Percentiles rank a stretch among this genome's conserved stretches.
Conservation (phyloP, 371 early-diverging fungal genomes). For the Mortierella polycephala region DNA sequence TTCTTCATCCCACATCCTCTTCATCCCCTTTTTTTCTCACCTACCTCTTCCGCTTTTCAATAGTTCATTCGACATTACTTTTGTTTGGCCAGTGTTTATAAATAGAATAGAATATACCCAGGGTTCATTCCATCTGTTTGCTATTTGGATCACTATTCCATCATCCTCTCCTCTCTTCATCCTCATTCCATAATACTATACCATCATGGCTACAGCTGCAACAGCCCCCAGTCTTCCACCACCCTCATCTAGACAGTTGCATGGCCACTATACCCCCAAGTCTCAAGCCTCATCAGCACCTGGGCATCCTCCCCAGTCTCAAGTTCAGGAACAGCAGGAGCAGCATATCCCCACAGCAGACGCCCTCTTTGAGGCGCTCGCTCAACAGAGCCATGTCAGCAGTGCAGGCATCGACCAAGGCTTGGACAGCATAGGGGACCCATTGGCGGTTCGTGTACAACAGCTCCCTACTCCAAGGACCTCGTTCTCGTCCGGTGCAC, state of each 20-base stretch:
- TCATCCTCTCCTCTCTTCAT: not conserved
- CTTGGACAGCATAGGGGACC: constrained; percentile 18
- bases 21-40: not conserved
- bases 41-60: not conserved
- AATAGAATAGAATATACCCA: too few relatives aligned
- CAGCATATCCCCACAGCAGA: constrained; percentile 32
- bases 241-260: constrained; percentile 4
- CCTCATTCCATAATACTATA: not conserved
- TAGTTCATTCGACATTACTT: too few relatives aligned
- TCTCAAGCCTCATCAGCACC: not conserved
- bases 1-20: not conserved
- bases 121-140: not conserved
- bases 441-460: constrained; percentile 45
- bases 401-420: constrained; percentile 2
- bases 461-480: constrained; percentile 52
- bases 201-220: constrained; percentile 30
- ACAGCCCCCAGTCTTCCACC: constrained; percentile 13
- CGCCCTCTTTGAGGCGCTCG: constrained; percentile 37
- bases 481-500: constrained; percentile 52
- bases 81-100: too few relatives aligned
- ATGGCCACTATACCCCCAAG: constrained; percentile 9
- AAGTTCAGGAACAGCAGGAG: not conserved
- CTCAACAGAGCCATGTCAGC: constrained; percentile 9
- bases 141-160: not conserved
- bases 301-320: not conserved